Base-by-base conservation (phyloP, 306 rosid species). In the Morella rubra region DNA sequence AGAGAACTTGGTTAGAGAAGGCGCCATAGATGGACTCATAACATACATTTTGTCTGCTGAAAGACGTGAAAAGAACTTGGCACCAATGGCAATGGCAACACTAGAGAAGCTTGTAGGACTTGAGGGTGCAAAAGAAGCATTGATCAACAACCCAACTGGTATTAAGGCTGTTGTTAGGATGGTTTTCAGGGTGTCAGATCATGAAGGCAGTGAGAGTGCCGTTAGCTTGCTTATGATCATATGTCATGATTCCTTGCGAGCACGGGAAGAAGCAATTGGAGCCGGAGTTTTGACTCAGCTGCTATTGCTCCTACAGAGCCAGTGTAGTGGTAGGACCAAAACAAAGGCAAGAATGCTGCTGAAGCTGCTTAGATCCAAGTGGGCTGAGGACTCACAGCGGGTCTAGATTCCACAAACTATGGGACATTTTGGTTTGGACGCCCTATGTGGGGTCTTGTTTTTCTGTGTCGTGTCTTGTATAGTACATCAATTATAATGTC, bases 241-340 rank as follows among this genome's bases (percentile, higher is more conserved):
- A 58, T 93, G 96, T 69, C 44, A 67, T 66, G 89, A 89, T 5
- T 85, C 81, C 64, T 66, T 65, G 32, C 41, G 45, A 71, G 98
- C 93, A 74, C 81, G 84, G 76, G 96, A 91, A 58, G 85, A 85
- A 84, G 97, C 97, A 66, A 83, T 93, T 60, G 84, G 56, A 14
- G 86, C 60, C 0, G 96, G 98, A 44, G 82, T 88, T 51, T 77
- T 91, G 86, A 89, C 87, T 55, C 91, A 82, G 79, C 77, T 93
- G 69, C 73, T 93, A 12, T 73, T 91, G 81, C 98, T 93, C 77
- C 81, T 93, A 73, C 98, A 93, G 76, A 89, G 95, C 77, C 93
- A 91, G 79, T 86, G 96, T 72, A 76, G 77, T 72, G 56, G 60
- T 44, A 77, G 82, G 69, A 88, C 91, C 55, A 93, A 93, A 85